Evolutionary conservation across 306 rosid genomes (phyloP).

Genomic region (Styphnolobium japonicum): DNA sequence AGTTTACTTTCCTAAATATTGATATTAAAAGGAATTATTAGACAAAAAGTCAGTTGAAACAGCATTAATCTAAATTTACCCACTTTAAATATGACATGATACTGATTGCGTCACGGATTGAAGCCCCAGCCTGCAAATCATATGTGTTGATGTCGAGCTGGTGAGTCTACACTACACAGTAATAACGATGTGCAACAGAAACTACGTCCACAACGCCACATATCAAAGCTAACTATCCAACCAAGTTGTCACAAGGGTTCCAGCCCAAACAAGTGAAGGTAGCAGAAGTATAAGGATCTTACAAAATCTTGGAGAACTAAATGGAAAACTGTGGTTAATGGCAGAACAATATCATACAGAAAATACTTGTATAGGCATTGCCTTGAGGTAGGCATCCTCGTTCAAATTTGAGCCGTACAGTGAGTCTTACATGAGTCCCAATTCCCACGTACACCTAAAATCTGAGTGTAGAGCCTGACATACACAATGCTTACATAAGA

Average conservation of each 20-base stretch:
- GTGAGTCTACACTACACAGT: too few relatives aligned
- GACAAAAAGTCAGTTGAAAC: background rate
- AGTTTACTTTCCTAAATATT: too few relatives aligned
- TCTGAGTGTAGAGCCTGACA: slow-evolving; percentile 4
- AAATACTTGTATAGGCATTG: background rate
- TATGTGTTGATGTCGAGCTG: too few relatives aligned
- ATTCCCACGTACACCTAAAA: background rate
- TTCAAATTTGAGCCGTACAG: background rate
- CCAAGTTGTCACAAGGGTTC: background rate
- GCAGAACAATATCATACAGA: background rate
- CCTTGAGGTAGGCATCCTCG: slow-evolving; percentile 7
- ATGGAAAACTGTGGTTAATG: background rate
- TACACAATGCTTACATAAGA: slow-evolving; percentile 7
- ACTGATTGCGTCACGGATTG: background rate
- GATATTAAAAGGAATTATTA: background rate
- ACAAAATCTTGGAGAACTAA: slow-evolving; percentile 3
- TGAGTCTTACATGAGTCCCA: background rate
- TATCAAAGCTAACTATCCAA: background rate
- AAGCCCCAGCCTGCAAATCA: too few relatives aligned
- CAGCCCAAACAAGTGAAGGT: background rate
- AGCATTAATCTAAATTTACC: background rate
- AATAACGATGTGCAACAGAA: too few relatives aligned
- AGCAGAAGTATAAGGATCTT: background rate
- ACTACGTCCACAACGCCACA: too few relatives aligned
- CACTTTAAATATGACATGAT: background rate